A percentile compares a stretch with the other conserved stretches of the same genome.
phyloP scores from a whole-genome alignment of 2,329 filamentous ascomycete species.

The Volutella citrinella region DNA sequence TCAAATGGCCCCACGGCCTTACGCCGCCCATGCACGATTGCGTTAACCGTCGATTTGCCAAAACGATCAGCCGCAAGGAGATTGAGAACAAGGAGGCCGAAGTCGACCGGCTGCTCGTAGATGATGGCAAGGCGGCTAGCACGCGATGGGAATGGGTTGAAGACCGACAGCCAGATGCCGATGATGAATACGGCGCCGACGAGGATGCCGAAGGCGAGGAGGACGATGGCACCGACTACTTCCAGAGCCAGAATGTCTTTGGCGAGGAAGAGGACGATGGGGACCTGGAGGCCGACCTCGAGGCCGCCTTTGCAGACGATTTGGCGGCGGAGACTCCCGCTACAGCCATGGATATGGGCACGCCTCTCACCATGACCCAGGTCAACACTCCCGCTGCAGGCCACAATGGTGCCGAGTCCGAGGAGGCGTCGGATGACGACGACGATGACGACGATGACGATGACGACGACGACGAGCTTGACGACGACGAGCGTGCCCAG shows the following conservation, averaged over 20 bases:
- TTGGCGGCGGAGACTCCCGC: conserved; percentile 38
- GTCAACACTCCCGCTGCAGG: conserved; percentile 42
- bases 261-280: conserved; percentile 42
- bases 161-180: conserved; percentile 38
- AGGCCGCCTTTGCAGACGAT: conserved; percentile 49
- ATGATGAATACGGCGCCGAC: conserved; percentile 45
- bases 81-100: conserved; percentile 82
- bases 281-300: conserved; percentile 53
- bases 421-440: conserved; percentile 41
- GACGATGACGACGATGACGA: conserved; percentile 53
- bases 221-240: conserved; percentile 42
- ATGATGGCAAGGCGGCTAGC: conserved; percentile 61
- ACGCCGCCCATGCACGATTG: conserved; percentile 88
- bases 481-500: conserved; percentile 50
- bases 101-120: conserved; percentile 69
- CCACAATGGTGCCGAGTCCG: conserved; percentile 40
- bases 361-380: conserved; percentile 42
- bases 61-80: conserved; percentile 76
- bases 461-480: conserved; percentile 51
- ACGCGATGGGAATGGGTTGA: conserved; percentile 66
- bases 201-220: conserved; percentile 49
- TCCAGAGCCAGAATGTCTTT: conserved; percentile 28
- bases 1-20: conserved; percentile 80
- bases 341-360: conserved; percentile 42
- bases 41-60: conserved; percentile 77